phyloP scores from a whole-genome alignment of 2,329 filamentous ascomycete species.

The Pseudofabraea citricarpa region DNA sequence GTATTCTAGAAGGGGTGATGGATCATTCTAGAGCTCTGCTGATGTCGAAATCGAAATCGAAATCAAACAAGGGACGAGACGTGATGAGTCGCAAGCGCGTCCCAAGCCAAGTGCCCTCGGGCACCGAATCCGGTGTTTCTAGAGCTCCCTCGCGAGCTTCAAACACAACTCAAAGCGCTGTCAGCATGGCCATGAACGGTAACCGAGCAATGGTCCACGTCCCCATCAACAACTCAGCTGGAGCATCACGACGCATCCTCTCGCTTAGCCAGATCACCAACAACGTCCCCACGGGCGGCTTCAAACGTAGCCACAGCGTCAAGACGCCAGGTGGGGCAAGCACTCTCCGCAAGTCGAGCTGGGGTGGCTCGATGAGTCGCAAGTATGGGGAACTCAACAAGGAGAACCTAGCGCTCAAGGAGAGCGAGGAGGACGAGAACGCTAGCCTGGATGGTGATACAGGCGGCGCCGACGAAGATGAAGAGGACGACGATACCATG shows the following conservation, averaged over 20 bases:
- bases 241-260: constrained; percentile 71
- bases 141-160: constrained; percentile 23
- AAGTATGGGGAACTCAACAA: constrained; percentile 51
- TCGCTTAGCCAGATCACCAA: constrained; percentile 87
- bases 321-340: constrained; percentile 51
- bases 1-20: constrained; percentile 92
- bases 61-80: constrained; percentile 40
- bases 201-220: constrained; percentile 21
- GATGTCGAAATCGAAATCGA: constrained; percentile 60
- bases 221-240: constrained; percentile 38
- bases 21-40: constrained; percentile 92
- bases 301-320: constrained; percentile 76
- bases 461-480: constrained; percentile 12
- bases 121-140: constrained; percentile 30
- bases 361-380: constrained; percentile 45
- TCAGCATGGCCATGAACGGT: constrained; percentile 50
- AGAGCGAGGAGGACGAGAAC: constrained; percentile 48
- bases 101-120: constrained; percentile 37
- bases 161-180: constrained; percentile 33
- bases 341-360: constrained; percentile 62
- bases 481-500: constrained; percentile 21
- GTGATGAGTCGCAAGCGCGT: constrained; percentile 48
- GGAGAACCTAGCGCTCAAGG: constrained; percentile 59
- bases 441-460: constrained; percentile 7
- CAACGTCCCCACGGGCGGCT: constrained; percentile 56